A percentile compares a stretch with the other conserved stretches of the same genome.
Conservation (phyloP, 2,329 filamentous ascomycete genomes). For the Fusarium sp. region DNA sequence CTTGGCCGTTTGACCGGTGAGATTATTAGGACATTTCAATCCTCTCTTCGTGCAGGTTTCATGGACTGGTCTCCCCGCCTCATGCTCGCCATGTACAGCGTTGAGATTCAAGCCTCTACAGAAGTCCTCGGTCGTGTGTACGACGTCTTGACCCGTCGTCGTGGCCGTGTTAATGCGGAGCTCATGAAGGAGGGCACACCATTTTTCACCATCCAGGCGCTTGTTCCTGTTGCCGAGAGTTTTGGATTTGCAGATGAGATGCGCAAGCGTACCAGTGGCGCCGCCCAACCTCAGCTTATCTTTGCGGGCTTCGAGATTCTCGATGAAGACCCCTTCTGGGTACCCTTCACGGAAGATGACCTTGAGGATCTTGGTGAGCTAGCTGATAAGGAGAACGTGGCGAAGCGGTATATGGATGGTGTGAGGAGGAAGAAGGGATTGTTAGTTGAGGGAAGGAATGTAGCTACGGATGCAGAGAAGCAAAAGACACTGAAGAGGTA, state of each 20-base stretch:
- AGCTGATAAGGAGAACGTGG: slow-evolving; percentile 95
- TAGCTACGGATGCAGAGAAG: slow-evolving; percentile 93
- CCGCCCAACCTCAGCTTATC: slow-evolving; percentile 91
- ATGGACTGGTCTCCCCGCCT: slow-evolving; percentile 97
- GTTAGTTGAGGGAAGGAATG: slow-evolving; percentile 82
- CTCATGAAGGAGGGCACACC: slow-evolving; percentile 94
- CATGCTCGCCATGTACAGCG: slow-evolving; percentile 96
- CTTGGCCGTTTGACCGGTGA: slow-evolving; percentile 90
- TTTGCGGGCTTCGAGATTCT: slow-evolving; percentile 94
- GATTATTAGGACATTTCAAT: slow-evolving; percentile 89
- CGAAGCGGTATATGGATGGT: slow-evolving; percentile 94
- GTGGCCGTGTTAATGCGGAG: slow-evolving; percentile 90
- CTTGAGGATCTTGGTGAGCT: slow-evolving; percentile 95
- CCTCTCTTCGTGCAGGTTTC: slow-evolving; percentile 87
- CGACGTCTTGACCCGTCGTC: slow-evolving; percentile 94
- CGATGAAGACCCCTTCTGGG: slow-evolving; percentile 98
- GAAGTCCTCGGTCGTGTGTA: slow-evolving; percentile 97
- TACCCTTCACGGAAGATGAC: slow-evolving; percentile 95
- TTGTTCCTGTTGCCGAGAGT: slow-evolving; percentile 92
- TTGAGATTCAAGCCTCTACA: slow-evolving; percentile 96
- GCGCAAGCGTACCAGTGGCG: slow-evolving; percentile 91
- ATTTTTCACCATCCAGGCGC: slow-evolving; percentile 93
- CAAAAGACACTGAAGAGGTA: slow-evolving; percentile 79
- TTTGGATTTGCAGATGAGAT: slow-evolving; percentile 98
- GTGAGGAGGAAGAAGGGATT: slow-evolving; percentile 91